Conservation (phyloP, 2,329 filamentous ascomycete species). For the Cordyceps farinosa region DNA sequence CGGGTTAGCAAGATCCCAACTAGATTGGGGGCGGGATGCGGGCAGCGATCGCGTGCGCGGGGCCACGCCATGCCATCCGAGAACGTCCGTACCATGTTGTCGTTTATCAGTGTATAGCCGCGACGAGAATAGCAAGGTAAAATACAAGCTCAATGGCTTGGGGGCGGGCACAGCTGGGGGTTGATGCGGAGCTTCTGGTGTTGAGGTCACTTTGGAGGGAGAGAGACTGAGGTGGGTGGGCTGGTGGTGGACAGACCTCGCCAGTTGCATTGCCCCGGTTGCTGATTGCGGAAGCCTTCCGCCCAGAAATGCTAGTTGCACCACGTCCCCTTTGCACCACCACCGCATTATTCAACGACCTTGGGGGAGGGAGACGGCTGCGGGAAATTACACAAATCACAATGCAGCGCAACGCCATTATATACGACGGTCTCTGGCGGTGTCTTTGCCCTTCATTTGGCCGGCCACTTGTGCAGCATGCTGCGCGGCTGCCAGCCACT, state of each 20-base stretch:
- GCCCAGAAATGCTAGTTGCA: not conserved
- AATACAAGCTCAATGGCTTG: not conserved
- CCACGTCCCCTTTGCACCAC: not conserved
- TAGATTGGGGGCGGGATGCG: not conserved
- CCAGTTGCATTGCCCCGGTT: slow-evolving; percentile 30
- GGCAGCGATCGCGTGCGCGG: not conserved
- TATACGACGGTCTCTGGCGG: slow-evolving; percentile 59
- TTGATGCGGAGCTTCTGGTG: not conserved
- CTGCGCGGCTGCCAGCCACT: slow-evolving; percentile 31
- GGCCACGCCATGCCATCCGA: not conserved
- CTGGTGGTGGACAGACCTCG: slow-evolving; percentile 22
- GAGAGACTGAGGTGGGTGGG: not conserved
- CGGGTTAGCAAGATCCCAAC: slow-evolving; percentile 24
- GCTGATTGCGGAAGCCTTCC: slow-evolving; percentile 14
- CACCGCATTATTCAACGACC: not conserved
- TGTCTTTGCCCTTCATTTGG: slow-evolving; percentile 59
- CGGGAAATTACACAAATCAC: not conserved
- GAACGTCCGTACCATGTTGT: slow-evolving; percentile 2
- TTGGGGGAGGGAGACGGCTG: not conserved
- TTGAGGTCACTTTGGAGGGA: slow-evolving; percentile 9
- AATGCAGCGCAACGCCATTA: slow-evolving; percentile 33
- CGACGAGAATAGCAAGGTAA: not conserved
- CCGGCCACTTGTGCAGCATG: slow-evolving; percentile 21
- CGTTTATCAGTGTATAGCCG: not conserved
- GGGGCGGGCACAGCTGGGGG: not conserved